Base-by-base conservation (phyloP, 2,329 filamentous ascomycete genomes). In the Pseudopyricularia cyperi region DNA sequence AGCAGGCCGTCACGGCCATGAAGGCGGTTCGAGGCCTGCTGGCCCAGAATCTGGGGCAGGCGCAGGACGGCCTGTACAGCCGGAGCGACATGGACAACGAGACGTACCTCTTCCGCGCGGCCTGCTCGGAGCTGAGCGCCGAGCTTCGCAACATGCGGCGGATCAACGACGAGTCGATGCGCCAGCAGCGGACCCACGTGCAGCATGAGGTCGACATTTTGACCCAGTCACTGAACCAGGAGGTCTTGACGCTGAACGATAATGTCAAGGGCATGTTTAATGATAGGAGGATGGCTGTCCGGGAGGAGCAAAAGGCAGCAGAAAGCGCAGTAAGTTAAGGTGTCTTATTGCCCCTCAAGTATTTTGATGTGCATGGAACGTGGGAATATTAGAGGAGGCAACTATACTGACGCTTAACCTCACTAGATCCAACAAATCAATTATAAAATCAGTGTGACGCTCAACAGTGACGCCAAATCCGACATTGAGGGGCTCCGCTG, bases 121-220 rank as follows among this genome's bases (percentile, higher is more conserved):
- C 93, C 2, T 96, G 91, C 65, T 90, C 87, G 3, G 93, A 98
- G 69, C 77, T 98, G 33, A 81, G 83, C 59, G 90, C 89, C 24
- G 93, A 96, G 64, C 82, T 97, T 17, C 83, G 80, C 57, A 89
- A 89, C 56, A 83, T 83, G 52, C 76, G 89, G 24, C 83, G 85
- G 57, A 75, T 81, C 0, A 83, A 87, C 57, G 83, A 89, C 56
- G 90, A 96, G 66, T 79, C 83, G 54, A 85, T 89, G 70, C 80
- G 90, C 34, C 83, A 88, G 57, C 87, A 95, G 63, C 77, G 93
- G 39, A 88, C 85, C 4, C 82, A 90, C 48, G 68, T 98, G 57
- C 89, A 96, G 70, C 90, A 96, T 65, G 93, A 97, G 65, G 83
- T 90, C n/a, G 93, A 98, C 65, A 95, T 95, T 17, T 66, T 96